These are phyloP conservation scores for Geotrichum cucujoidarum DNA, from an alignment of 1,139 yeast species.

Conservation along the genomic window DNA sequence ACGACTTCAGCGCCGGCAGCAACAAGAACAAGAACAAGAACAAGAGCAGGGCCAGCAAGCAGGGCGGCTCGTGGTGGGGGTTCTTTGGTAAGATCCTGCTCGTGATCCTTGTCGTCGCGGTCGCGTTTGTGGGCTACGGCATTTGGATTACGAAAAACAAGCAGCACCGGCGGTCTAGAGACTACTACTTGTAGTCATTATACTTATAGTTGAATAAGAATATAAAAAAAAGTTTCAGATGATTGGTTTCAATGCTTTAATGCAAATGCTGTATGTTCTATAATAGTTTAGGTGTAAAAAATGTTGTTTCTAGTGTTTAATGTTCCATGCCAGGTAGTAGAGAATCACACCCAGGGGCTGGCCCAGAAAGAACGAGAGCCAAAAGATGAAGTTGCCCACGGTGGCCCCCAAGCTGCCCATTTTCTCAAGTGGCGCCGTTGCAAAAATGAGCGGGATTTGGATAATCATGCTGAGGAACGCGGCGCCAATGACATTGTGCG, in stretches of 20 bases:
- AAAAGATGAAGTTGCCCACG: conserved; percentile 44
- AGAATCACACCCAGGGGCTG: conserved; percentile 44
- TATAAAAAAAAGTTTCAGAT: not conserved
- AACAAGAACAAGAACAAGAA: not conserved
- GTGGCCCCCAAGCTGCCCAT: conserved; percentile 37
- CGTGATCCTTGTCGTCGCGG: conserved; percentile 34
- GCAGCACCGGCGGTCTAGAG: conserved; percentile 8
- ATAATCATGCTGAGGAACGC: conserved; percentile 43
- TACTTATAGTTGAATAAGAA: not conserved
- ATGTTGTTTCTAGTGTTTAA: conserved; percentile 26
- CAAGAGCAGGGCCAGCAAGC: conserved; percentile 42
- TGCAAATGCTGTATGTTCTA: not conserved
- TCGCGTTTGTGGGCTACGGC: conserved; percentile 47
- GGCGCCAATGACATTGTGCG: conserved; percentile 44
- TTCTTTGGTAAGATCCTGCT: conserved; percentile 34
- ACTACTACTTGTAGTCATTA: conserved; percentile 9
- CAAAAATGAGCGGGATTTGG: conserved; percentile 41
- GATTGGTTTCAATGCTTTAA: too few relatives aligned
- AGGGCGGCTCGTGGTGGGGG: conserved; percentile 29
- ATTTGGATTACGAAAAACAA: conserved; percentile 44
- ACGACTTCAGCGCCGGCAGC: not conserved
- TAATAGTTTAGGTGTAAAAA: too few relatives aligned
- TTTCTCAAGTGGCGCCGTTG: conserved; percentile 41
- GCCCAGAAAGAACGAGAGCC: conserved; percentile 44
- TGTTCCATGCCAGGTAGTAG: conserved; percentile 44